Conservation (phyloP, 768 basidiomycete genomes). For the Rhodotorula kratochvilovae region DNA sequence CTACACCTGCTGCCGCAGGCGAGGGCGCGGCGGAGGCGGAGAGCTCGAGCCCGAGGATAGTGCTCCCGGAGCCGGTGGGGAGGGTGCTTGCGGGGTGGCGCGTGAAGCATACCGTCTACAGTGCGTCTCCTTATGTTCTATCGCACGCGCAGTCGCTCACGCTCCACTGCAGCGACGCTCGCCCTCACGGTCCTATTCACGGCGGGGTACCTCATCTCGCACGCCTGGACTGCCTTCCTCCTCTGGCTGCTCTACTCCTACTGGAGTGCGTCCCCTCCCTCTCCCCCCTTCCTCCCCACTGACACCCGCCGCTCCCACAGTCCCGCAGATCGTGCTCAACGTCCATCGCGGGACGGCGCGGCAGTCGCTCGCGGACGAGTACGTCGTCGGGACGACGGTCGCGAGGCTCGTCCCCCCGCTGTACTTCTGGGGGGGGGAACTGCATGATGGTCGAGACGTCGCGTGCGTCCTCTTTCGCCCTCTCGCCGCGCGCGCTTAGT, state of each 20-base stretch:
- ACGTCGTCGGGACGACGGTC: conserved; percentile 38
- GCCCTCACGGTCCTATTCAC: not conserved
- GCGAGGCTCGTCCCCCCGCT: conserved; percentile 40
- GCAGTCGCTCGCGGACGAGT: conserved; percentile 37
- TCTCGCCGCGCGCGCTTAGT: no score
- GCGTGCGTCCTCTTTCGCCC: conserved; percentile 16
- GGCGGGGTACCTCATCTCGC: conserved; percentile 7
- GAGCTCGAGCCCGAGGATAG: not conserved
- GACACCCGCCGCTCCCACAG: not conserved
- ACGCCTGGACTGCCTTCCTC: conserved; percentile 35
- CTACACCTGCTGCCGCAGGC: conserved; percentile 4
- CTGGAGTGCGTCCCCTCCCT: conserved; percentile 30
- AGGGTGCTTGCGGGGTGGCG: not conserved
- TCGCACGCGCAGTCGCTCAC: not conserved
- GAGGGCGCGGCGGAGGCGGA: not conserved
- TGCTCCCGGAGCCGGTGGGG: not conserved
- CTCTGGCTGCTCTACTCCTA: conserved; percentile 33
- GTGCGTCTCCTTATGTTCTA: not conserved
- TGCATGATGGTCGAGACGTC: conserved; percentile 37
- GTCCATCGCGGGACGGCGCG: conserved; percentile 39
- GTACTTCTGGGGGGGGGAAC: conserved; percentile 42
- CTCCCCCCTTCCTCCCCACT: not conserved
- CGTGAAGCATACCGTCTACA: not conserved
- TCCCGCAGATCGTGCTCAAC: conserved; percentile 43
- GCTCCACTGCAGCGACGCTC: not conserved